Percentiles rank a stretch among this genome's conserved stretches.
Evolutionary conservation across 257 asterid genomes (phyloP).

Genomic region (Solanum acaule): DNA sequence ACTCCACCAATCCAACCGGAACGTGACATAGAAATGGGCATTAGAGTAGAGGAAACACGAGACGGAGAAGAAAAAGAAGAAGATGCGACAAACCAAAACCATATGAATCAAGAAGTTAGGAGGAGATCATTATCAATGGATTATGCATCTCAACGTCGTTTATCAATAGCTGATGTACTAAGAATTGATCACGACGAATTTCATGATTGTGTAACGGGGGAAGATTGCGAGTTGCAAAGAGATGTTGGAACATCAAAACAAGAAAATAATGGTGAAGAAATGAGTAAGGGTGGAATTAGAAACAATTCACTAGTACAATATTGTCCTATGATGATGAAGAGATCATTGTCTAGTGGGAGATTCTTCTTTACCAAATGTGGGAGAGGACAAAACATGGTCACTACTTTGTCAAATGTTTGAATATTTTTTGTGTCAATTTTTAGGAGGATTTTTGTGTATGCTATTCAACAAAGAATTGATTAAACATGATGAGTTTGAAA

Average conservation of each 20-base stretch:
- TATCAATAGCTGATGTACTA: slow-evolving; percentile 1
- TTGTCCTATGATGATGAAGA: neutral
- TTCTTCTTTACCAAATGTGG: neutral
- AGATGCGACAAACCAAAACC: neutral
- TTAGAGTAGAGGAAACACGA: neutral
- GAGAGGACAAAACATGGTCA: neutral
- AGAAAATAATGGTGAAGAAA: neutral
- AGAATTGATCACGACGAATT: neutral
- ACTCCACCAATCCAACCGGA: neutral
- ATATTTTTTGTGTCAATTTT: neutral
- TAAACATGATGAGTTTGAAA: neutral
- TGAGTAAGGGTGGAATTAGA: neutral
- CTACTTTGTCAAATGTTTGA: neutral
- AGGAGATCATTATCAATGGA: slow-evolving; percentile 2
- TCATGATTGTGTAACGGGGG: neutral
- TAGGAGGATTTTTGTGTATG: neutral
- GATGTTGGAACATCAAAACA: slow-evolving; percentile 2
- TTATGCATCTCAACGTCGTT: neutral
- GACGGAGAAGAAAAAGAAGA: neutral
- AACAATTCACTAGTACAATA: neutral
- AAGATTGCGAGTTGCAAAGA: neutral
- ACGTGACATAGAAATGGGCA: neutral
- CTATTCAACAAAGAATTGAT: neutral
- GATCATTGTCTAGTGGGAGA: slow-evolving; percentile 9
- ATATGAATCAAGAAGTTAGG: neutral